phyloP scores from a whole-genome alignment of 2,329 filamentous ascomycete species.

The Coccinonectria pachysandricola region DNA sequence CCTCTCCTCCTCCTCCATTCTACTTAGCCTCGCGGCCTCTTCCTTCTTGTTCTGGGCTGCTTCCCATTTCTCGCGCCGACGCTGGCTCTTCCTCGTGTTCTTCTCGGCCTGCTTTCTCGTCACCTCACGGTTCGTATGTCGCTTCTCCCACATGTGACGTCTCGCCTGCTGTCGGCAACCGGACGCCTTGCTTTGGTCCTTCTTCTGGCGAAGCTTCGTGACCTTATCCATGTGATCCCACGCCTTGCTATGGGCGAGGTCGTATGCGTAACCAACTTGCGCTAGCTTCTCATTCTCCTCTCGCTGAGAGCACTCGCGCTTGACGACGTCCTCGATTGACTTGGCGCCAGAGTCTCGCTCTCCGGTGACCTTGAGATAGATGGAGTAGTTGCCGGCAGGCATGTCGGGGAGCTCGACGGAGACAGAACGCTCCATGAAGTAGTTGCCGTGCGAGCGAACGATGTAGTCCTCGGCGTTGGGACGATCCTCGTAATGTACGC shows the following conservation, averaged over 20 bases:
- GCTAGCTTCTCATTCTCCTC: constrained; percentile 47
- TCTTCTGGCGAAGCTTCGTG: constrained; percentile 37
- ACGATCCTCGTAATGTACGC: constrained; percentile 37
- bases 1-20: constrained; percentile 8
- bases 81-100: constrained; percentile 26
- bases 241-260: constrained; percentile 50
- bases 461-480: constrained; percentile 47
- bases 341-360: constrained; percentile 31
- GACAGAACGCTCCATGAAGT: constrained; percentile 47
- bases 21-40: constrained; percentile 18
- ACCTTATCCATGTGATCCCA: constrained; percentile 40
- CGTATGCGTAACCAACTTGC: constrained; percentile 47
- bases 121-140: constrained; percentile 33
- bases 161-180: constrained; percentile 34
- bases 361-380: constrained; percentile 46
- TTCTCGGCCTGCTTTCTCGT: constrained; percentile 31
- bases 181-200: constrained; percentile 39
- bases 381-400: constrained; percentile 44
- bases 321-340: constrained; percentile 47
- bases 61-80: constrained; percentile 18
- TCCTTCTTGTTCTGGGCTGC: constrained; percentile 17
- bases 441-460: constrained; percentile 48
- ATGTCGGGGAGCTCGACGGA: constrained; percentile 47
- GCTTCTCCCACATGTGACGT: constrained; percentile 38
- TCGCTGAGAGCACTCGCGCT: constrained; percentile 36